These are phyloP conservation scores for Bonia amplexicaulis DNA, from an alignment of 176 grass and related monocot genomes.

Conservation along the genomic window DNA sequence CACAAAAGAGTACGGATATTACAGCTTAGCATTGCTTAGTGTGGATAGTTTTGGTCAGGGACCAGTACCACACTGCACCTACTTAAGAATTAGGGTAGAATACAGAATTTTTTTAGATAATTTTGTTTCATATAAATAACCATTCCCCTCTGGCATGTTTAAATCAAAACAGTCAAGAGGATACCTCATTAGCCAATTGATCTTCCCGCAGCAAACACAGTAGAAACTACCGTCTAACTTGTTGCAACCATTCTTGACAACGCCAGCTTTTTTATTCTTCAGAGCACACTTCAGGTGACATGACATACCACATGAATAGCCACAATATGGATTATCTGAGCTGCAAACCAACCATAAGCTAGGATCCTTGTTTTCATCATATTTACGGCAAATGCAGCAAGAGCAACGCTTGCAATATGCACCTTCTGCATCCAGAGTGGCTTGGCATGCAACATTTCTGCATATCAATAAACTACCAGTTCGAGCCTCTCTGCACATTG, in stretches of 20 bases:
- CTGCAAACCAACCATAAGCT: slow-evolving; percentile 91
- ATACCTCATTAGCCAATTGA: slow-evolving; percentile 82
- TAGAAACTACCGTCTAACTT: slow-evolving; percentile 74
- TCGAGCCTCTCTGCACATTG: slow-evolving; percentile 24
- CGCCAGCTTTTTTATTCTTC: slow-evolving; percentile 70
- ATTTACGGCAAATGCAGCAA: slow-evolving; percentile 81
- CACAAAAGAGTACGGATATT: background rate
- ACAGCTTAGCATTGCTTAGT: background rate
- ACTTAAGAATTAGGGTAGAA: background rate
- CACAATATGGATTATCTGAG: slow-evolving; percentile 64
- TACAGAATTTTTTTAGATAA: background rate
- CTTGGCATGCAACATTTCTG: slow-evolving; percentile 77
- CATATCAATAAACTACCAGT: slow-evolving; percentile 46
- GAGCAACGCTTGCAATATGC: slow-evolving; percentile 86
- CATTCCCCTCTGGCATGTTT: background rate
- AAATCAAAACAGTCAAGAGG: slow-evolving; percentile 16
- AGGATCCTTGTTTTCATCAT: slow-evolving; percentile 96
- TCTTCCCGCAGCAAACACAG: slow-evolving; percentile 78
- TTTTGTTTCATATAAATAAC: background rate
- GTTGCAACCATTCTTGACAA: slow-evolving; percentile 50
- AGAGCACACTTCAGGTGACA: slow-evolving; percentile 86
- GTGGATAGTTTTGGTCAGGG: slow-evolving; percentile 4
- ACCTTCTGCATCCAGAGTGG: slow-evolving; percentile 48
- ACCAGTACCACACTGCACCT: background rate
- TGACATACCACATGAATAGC: slow-evolving; percentile 65